phyloP scores from a whole-genome alignment of 2,329 filamentous ascomycete genomes.

The Hypoxylon sp. region DNA sequence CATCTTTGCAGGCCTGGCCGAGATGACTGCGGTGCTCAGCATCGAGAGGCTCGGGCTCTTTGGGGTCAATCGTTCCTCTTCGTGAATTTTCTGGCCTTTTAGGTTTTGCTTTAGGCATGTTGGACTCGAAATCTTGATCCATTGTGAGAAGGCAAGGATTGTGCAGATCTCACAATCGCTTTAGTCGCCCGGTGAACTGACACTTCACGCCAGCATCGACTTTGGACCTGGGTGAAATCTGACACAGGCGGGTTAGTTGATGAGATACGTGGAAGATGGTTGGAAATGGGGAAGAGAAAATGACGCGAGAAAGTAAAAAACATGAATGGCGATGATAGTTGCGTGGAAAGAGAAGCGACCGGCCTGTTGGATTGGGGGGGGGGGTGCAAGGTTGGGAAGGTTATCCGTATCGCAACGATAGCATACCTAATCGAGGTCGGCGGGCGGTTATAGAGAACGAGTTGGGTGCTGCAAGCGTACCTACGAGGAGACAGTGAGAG shows the following conservation, averaged over 20 bases:
- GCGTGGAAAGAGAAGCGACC: neutral
- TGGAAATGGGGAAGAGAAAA: neutral
- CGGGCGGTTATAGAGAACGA: too few species aligned
- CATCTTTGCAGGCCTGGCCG: constrained; percentile 39
- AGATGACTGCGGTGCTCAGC: too few species aligned
- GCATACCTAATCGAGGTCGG: too few species aligned
- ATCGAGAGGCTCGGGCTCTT: too few species aligned
- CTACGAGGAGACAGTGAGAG: neutral
- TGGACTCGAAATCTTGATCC: neutral
- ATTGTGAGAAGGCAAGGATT: neutral
- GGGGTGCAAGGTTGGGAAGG: too few species aligned
- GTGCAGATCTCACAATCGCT: neutral
- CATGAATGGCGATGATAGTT: neutral
- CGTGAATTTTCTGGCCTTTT: neutral
- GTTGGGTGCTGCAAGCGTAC: too few species aligned
- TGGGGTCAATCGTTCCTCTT: too few species aligned
- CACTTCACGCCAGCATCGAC: neutral
- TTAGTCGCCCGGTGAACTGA: neutral
- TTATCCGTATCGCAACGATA: too few species aligned
- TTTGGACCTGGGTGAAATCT: constrained; percentile 1
- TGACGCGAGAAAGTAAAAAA: neutral
- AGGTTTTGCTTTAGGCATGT: constrained; percentile 1
- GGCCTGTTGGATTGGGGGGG: too few species aligned
- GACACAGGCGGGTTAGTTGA: constrained; percentile 8
- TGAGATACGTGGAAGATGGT: neutral